These are phyloP conservation scores for Avena atlantica DNA, from an alignment of 176 grass and related monocot genomes.

Conservation along the genomic window DNA sequence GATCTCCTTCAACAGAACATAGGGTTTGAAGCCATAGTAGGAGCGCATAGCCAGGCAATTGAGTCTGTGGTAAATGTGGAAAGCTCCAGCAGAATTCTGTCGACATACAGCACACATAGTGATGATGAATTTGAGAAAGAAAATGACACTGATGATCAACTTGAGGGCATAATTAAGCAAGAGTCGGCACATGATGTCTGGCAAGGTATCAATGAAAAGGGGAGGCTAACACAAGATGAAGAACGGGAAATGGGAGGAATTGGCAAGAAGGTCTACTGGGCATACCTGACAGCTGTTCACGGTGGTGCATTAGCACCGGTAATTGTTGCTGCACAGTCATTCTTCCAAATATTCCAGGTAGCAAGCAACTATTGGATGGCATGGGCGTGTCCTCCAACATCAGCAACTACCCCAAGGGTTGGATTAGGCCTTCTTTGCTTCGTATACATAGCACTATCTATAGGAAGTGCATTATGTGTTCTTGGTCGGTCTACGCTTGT, in stretches of 20 bases:
- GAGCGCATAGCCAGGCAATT: constrained; percentile 90
- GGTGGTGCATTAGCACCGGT: constrained; percentile 78
- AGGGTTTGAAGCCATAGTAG: constrained; percentile 90
- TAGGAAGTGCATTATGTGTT: constrained; percentile 72
- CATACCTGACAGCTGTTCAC: constrained; percentile 77
- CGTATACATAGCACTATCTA: constrained; percentile 75
- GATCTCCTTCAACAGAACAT: constrained; percentile 87
- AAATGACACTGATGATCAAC: constrained; percentile 49
- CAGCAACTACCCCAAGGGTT: constrained; percentile 54
- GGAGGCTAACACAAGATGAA: constrained; percentile 93
- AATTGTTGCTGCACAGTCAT: constrained; percentile 66
- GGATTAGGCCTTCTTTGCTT: constrained; percentile 64
- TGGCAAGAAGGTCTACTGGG: constrained; percentile 83
- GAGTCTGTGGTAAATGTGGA: constrained; percentile 83
- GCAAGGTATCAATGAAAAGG: constrained; percentile 66
- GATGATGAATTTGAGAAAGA: constrained; percentile 56
- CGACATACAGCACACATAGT: constrained; percentile 39
- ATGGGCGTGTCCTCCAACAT: constrained; percentile 77
- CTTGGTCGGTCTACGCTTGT: constrained; percentile 65
- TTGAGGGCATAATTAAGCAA: constrained; percentile 80
- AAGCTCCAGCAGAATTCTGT: constrained; percentile 76
- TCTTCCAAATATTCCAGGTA: constrained; percentile 84
- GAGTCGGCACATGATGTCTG: constrained; percentile 78
- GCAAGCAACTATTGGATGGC: constrained; percentile 99
- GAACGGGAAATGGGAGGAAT: constrained; percentile 91